These are phyloP conservation scores for Pythium sp. DNA, from an alignment of 352 stramenopile genomes.

Conservation along the genomic window DNA sequence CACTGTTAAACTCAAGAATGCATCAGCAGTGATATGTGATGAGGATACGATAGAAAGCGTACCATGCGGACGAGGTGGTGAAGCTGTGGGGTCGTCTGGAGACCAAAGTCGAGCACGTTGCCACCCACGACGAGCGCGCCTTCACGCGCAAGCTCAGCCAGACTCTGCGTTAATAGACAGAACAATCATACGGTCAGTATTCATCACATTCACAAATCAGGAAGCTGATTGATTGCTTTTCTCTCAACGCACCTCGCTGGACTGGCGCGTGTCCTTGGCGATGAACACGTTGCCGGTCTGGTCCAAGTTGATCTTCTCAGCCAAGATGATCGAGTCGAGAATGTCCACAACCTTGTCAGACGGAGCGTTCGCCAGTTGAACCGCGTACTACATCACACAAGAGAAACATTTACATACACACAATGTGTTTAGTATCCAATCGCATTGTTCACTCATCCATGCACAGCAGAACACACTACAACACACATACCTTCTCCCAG, in stretches of 20 bases:
- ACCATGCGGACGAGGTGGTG: conserved; percentile 96
- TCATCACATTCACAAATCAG: background rate
- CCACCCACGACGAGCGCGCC: conserved; percentile 87
- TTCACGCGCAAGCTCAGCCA: conserved; percentile 87
- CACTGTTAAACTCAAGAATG: background rate
- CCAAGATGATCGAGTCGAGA: conserved; percentile 62
- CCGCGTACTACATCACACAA: conserved; percentile 47
- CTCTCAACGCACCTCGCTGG: conserved; percentile 47
- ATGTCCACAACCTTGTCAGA: conserved; percentile 84
- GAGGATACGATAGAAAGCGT: conserved; percentile 3
- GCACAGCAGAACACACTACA: background rate
- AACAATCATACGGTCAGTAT: background rate
- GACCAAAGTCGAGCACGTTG: conserved; percentile 92
- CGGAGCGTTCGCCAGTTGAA: conserved; percentile 76
- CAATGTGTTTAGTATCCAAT: background rate
- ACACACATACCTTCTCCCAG: conserved; percentile 75
- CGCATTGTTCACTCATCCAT: background rate
- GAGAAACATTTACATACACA: background rate
- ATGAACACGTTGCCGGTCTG: conserved; percentile 86
- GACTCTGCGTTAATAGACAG: conserved; percentile 24
- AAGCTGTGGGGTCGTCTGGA: conserved; percentile 97
- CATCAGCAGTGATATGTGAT: background rate
- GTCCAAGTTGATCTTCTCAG: conserved; percentile 83
- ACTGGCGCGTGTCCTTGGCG: conserved; percentile 91
- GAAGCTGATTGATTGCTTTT: background rate